Base-by-base conservation (phyloP, 78 protist species). In the Acrasis kona region DNA sequence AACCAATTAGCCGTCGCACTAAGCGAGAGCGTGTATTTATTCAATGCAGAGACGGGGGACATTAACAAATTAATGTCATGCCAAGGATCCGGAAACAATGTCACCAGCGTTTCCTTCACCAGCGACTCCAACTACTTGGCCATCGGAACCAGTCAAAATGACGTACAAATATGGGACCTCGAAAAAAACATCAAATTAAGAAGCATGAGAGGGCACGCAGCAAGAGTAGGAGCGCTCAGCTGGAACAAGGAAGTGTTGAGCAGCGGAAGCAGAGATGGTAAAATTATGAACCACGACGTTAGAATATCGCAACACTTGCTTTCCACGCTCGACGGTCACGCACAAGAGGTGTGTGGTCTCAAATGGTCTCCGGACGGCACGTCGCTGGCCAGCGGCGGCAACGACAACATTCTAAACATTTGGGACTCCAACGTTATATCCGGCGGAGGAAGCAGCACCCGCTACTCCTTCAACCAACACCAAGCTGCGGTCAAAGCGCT, bases 371-470 rank as follows among this genome's bases (percentile, higher is more conserved):
- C 87, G 8, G 91, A 92, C 80, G 99, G 99, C 57, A 19, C 29
- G 2, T 92, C 81, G 84, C 88, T 98, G 2, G 99, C 99, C 64
- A 82, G 93, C 2, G 99, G 99, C 5, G 99, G 98, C 73, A 98
- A 97, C 81, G 99, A 98, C 91, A 98, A 97, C 88, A 28, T 93
- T 5, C 84, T 96, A 76, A 82, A 87, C 89, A 73, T 97, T 65
- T 97, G 97, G 97, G 93, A 84, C 28, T 58, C 39, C 77, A 58
- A 41, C 69, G 29, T 58, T 8, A 65, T 61, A 6, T 2, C 42
- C 30, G 3, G 28, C 39, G 35, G 10, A 12, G 58, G 68, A 8
- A 41, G n/a, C 35, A 34, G 61, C 40, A 86, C 96, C 37, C 72
- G 30, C 34, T 68, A 70, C 73, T 70, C 89, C 3, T 65, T 91